These are phyloP conservation scores for Nephromyces sp. DNA, from an alignment of 169 alveolate species.

Conservation along the genomic window DNA sequence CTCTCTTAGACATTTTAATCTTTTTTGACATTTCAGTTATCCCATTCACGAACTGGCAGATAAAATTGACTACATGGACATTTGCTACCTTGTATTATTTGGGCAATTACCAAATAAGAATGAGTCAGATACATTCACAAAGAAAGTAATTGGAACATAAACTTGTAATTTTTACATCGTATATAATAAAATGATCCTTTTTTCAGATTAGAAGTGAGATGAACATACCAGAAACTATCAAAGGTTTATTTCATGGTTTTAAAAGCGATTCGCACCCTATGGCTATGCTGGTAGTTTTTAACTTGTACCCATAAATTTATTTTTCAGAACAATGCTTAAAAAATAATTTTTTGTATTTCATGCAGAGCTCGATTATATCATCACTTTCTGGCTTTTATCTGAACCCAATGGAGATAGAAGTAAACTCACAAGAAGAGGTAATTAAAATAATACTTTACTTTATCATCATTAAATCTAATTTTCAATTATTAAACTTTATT, in stretches of 20 bases:
- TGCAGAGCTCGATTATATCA: too few species aligned
- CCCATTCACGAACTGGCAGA: conserved; percentile 56
- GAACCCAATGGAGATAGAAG: conserved; percentile 26
- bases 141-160: conserved; percentile 30
- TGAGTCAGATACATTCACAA: conserved; percentile 44
- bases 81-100: conserved; percentile 41
- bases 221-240: conserved; percentile 63
- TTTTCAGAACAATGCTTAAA: too few species aligned
- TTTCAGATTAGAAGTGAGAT: conserved; percentile 43
- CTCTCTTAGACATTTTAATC: background rate
- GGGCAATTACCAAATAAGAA: conserved; percentile 60
- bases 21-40: conserved; percentile 7
- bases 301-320: too few species aligned
- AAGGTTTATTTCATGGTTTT: conserved; percentile 52
- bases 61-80: conserved; percentile 52
- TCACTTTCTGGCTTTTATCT: conserved; percentile 65
- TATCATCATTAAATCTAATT: too few species aligned
- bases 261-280: conserved; percentile 69
- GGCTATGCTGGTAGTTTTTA: conserved; percentile 68
- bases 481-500: background rate
- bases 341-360: too few species aligned
- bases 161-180: background rate
- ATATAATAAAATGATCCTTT: background rate
- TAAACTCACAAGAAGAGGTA: conserved; percentile 17
- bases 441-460: too few species aligned